Base-by-base conservation (phyloP, 768 basidiomycete species). In the Jaapia argillacea region DNA sequence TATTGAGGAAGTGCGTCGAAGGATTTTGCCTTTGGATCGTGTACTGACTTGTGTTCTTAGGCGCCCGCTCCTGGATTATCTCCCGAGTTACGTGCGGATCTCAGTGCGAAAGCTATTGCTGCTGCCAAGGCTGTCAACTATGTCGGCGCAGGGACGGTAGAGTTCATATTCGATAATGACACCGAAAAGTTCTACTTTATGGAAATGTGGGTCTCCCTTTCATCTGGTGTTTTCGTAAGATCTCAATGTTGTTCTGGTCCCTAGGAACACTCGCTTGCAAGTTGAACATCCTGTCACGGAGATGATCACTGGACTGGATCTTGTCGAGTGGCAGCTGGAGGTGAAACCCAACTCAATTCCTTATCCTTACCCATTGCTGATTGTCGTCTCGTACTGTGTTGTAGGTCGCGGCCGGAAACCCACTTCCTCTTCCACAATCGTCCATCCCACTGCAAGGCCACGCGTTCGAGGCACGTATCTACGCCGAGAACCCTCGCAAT, bases 141-240 rank as follows among this genome's bases (percentile, higher is more conserved):
- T 55, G 81, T 88, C 24, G 90, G 90, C 24, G 90, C 90, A 6
- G 89, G 89, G 3, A 92, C 89, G 0, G 87, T 93, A n/a, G 92
- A 97, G 58, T 96, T 97, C 54, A 94, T 97, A 50, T 90, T 94
- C 50, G 92, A 97, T 58, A 92, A 89, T 48, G 84, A 92, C 57
- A 86, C 85, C 5, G 63, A 75, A 44, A 71, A 77, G 46, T 94
- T 94, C 60, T 96, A 81, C 55, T 96, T 96, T 58, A 93, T 93
- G 91, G 92, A 96, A 63, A 94, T 94, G 88, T 81, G 51, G 42
- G 81, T 55, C 21, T 7, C 22, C 21, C 37, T 21, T 16, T 33
- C 28, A 10, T 33, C 10, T 33, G 7, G 21, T 12, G 13, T 24
- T n/a, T 31, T 18, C 20, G 10, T 13, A 3, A 5, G 3, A 6